Conservation (phyloP, 805 yeast genomes). For the Wickerhamomyces pijperi region DNA sequence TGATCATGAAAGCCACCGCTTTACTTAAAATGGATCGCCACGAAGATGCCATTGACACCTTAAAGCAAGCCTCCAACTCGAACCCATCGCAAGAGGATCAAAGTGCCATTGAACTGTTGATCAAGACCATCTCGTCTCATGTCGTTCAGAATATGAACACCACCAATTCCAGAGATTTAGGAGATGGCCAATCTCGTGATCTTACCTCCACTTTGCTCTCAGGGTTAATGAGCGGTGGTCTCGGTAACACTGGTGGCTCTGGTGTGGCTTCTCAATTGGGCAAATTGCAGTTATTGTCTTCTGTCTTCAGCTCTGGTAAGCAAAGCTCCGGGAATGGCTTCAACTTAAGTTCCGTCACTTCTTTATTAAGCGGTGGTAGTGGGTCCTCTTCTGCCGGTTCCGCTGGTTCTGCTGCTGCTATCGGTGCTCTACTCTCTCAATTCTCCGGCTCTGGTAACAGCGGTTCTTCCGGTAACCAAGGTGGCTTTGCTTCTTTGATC, state of each 20-base stretch:
- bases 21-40: slow-evolving; percentile 9
- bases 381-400: slow-evolving; percentile 1
- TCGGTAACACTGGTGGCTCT: slow-evolving; percentile 4
- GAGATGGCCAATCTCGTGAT: slow-evolving; percentile 12
- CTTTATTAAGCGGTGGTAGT: slow-evolving; percentile 5
- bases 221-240: slow-evolving; percentile 14
- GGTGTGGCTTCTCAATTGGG: slow-evolving; percentile 9
- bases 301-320: slow-evolving; percentile 7
- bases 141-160: slow-evolving; percentile 13
- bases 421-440: slow-evolving; percentile 5
- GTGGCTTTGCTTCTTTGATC: slow-evolving; percentile 1
- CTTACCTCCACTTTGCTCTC: slow-evolving; percentile 10
- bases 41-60: slow-evolving; percentile 13
- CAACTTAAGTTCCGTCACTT: slow-evolving; percentile 7
- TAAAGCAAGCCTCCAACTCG: slow-evolving; percentile 12
- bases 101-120: slow-evolving; percentile 11
- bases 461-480: background rate
- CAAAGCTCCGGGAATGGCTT: slow-evolving; percentile 3
- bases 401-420: too few relatives aligned
- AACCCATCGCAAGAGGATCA: slow-evolving; percentile 12
- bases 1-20: slow-evolving; percentile 15
- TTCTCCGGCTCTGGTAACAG: slow-evolving; percentile 4
- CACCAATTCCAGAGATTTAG: slow-evolving; percentile 11
- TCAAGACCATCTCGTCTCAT: slow-evolving; percentile 12
- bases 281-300: slow-evolving; percentile 8